Evolutionary conservation across 192 early-diverging fungal species (phyloP).

Genomic region (Entomortierella beljakovae): DNA sequence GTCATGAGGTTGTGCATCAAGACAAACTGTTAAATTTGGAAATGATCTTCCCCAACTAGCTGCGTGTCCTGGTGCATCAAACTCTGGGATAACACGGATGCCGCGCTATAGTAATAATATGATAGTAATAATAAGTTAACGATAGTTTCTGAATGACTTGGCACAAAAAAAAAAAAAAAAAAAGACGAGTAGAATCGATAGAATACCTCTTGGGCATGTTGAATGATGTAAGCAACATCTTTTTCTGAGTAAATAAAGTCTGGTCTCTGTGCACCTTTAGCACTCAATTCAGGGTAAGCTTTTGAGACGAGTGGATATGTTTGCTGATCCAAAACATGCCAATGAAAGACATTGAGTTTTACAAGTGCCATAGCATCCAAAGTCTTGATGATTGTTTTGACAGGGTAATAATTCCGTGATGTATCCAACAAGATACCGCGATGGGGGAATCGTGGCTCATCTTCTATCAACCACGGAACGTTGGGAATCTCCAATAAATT

Average conservation of each 20-base stretch:
- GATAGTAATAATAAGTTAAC: neutral
- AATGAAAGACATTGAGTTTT: slow-evolving; percentile 87
- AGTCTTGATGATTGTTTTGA: slow-evolving; percentile 72
- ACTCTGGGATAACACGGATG: slow-evolving; percentile 91
- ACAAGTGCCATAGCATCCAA: slow-evolving; percentile 83
- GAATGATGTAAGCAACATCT: slow-evolving; percentile 77
- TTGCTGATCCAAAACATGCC: slow-evolving; percentile 82
- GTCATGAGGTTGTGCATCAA: slow-evolving; percentile 61
- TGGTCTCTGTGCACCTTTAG: slow-evolving; percentile 75
- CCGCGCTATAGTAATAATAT: slow-evolving; percentile 63
- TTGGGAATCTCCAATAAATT: slow-evolving; percentile 39
- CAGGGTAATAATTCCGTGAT: slow-evolving; percentile 76
- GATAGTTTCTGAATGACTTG: neutral
- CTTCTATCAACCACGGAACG: slow-evolving; percentile 60
- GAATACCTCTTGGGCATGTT: slow-evolving; percentile 64
- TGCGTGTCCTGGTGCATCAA: slow-evolving; percentile 92
- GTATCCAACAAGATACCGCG: slow-evolving; percentile 84
- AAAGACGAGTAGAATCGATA: neutral
- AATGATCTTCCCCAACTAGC: slow-evolving; percentile 55
- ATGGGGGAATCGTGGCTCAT: slow-evolving; percentile 72
- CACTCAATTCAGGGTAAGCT: slow-evolving; percentile 69
- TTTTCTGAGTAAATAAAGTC: slow-evolving; percentile 71
- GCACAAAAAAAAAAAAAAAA: slow-evolving; percentile 5
- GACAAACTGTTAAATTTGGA: slow-evolving; percentile 66
- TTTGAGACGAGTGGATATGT: slow-evolving; percentile 78